Evolutionary conservation across 805 yeast genomes (phyloP).

Genomic region (Ogataea zsoltii): DNA sequence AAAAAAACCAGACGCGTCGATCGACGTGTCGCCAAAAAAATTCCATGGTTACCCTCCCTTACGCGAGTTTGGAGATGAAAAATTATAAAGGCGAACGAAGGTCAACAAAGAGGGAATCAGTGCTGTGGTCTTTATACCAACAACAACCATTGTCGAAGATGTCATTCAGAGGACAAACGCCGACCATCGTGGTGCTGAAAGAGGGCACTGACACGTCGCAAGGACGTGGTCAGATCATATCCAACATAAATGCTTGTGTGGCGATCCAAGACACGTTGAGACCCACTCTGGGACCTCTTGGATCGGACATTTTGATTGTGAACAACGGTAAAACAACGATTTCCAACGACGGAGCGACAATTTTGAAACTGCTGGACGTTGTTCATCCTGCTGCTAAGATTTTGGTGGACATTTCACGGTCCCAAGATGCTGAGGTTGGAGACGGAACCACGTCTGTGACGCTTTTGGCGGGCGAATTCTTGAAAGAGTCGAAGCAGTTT

Average conservation of each 20-base stretch:
- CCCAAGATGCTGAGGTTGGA: conserved; percentile 98
- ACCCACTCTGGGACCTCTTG: conserved; percentile 96
- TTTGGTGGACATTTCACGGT: conserved; percentile 88
- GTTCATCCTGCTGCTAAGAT: conserved; percentile 99
- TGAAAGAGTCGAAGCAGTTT: conserved; percentile 86
- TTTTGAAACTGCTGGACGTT: conserved; percentile 84
- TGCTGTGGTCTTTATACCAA: background rate
- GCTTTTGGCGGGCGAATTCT: conserved; percentile 88
- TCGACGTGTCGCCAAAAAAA: background rate
- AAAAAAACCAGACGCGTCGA: too few species aligned
- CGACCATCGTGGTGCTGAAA: conserved; percentile 95
- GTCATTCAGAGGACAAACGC: conserved; percentile 88
- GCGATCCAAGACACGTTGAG: conserved; percentile 95
- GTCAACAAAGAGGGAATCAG: background rate
- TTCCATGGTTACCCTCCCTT: conserved; percentile 2
- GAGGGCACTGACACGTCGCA: conserved; percentile 98
- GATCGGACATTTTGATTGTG: conserved; percentile 92
- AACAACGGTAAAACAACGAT: conserved; percentile 87
- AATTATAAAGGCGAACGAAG: conserved; percentile 4
- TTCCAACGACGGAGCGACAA: conserved; percentile 98
- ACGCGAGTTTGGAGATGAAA: conserved; percentile 3
- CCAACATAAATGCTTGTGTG: conserved; percentile 94
- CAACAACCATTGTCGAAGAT: conserved; percentile 37
- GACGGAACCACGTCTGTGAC: conserved; percentile 98
- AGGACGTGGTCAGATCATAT: conserved; percentile 93